Evolutionary conservation across 2,329 filamentous ascomycete species (phyloP).

Genomic region (Fusarium nodosum): DNA sequence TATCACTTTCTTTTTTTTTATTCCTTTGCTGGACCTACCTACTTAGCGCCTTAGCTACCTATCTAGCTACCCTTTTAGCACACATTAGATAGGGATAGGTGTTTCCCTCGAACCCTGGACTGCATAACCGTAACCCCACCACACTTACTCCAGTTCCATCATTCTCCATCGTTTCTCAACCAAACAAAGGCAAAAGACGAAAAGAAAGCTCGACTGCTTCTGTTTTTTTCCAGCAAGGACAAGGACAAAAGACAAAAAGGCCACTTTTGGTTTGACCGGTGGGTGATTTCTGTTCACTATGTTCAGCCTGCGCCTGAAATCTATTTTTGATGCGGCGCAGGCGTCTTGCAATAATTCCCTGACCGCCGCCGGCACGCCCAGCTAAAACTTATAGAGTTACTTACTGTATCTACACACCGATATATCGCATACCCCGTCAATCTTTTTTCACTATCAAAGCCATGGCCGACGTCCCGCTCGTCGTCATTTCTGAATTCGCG

Average conservation of each 20-base stretch:
- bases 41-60: not conserved
- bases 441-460: conserved; percentile 32
- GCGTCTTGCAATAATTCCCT: conserved; percentile 43
- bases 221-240: not conserved
- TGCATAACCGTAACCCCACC: conserved; percentile 48
- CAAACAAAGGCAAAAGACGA: conserved; percentile 27
- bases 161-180: conserved; percentile 24
- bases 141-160: conserved; percentile 38
- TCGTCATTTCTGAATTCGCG: conserved; percentile 80
- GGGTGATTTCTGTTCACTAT: not conserved
- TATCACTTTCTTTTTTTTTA: conserved; percentile 2
- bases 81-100: conserved; percentile 21
- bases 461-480: conserved; percentile 81
- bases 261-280: conserved; percentile 1
- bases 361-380: conserved; percentile 38
- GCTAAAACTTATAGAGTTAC: conserved; percentile 3
- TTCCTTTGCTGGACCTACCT: not conserved
- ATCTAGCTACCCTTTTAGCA: not conserved
- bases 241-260: not conserved
- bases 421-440: conserved; percentile 15
- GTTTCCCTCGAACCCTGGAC: conserved; percentile 37
- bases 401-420: conserved; percentile 15
- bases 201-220: conserved; percentile 27
- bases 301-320: not conserved
- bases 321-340: conserved; percentile 39